Base-by-base conservation (phyloP, 2,329 filamentous ascomycete species). In the Exophiala phaeomuriformis region DNA sequence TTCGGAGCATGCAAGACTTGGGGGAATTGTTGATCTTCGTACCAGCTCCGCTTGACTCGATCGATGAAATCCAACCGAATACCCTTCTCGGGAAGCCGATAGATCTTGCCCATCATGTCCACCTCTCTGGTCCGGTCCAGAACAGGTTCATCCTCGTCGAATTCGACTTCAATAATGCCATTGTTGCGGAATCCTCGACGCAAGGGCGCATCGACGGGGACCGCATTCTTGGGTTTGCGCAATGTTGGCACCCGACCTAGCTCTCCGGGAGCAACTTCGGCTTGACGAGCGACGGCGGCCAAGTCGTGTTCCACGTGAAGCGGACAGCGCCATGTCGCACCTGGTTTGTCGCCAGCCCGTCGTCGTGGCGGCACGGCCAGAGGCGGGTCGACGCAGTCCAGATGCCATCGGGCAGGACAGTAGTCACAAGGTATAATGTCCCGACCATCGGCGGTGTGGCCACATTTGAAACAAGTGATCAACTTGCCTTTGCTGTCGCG, bases 331-430 rank as follows among this genome's bases (percentile, higher is more conserved):
- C 90, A 98, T 51, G 83, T 85, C 64, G 76, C 74, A 44, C 84
- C 82, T 48, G 85, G 76, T 47, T 75, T 75, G 60, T 75, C 75
- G 66, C 60, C 67, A 52, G 58, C 59, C 42, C 67, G 68, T 54
- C 74, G 72, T 50, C 83, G 78, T 7, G 90, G 90, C 37, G 89
- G 86, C 51, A 86, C 82, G 33, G 90, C 83, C 65, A 90, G 73
- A 33, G 91, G 90, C 30, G 89, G 88, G 66, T 94, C 84, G 10
- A 95, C 75, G 70, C 93, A 98, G 69, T 97, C 91, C 48, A 95
- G 76, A 72, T 98, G 93, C 86, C 90, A 98, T 65, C 84, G 79
- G 33, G 88, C 78, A 8, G 81, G 77, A 70, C 91, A 98, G 64
- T 79, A 81, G 69, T 90, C 90, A 73, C 91, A 98, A 43, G 86